Evolutionary conservation across 768 basidiomycete genomes (phyloP), one percentile per base, ranked within the genome.

Genomic region (Pleurotus tuoliensis): DNA sequence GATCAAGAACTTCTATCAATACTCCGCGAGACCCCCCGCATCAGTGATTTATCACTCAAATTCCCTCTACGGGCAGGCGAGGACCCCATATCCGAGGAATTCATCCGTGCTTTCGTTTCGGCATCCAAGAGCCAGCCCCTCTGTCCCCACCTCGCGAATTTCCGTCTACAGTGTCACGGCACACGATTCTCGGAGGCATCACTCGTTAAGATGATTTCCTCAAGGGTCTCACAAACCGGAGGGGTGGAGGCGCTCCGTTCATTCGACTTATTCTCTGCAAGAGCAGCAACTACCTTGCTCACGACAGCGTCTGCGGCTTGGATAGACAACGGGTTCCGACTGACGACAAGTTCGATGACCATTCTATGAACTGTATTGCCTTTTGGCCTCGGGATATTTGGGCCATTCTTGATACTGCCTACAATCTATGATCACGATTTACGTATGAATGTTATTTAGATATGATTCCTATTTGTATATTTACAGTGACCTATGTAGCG

Each of bases 81-180:
- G 20, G 51, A 53, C 15, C 51, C 51, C 51, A 16, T 53, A n/a
- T 53, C 51, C 15, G 51, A 53, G 18, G 51, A 39, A 41, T 20
- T 53, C 16, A 53, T 53, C 16, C 34, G n/a, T 7, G 37, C 51
- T 12, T 38, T 53, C 13, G 15, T 34, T 37, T 37, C n/a, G 30
- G 37, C 24, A 18, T 12, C 12, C 20, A 12, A 41, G 12, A 22
- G 18, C 16, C 16, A 53, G 24, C n/a, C 13, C 20, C 13, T 30
- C 13, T 20, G 39, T 8, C 51, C 51, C 11, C 9, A 25, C 20
- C 51, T 53, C 39, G 39, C 3, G 20, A 20, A 40, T 12, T 41
- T 53, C 6, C 39, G 41, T 37, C 41, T 53, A 39, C 34, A 53
- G 27, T 53, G 51, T 24, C 18, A 53, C 20, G 51, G 51, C 5